Evolutionary conservation across 2,329 filamentous ascomycete species (phyloP), one percentile per base, ranked within the genome.

Genomic region (Colletotrichum chrysophilum): DNA sequence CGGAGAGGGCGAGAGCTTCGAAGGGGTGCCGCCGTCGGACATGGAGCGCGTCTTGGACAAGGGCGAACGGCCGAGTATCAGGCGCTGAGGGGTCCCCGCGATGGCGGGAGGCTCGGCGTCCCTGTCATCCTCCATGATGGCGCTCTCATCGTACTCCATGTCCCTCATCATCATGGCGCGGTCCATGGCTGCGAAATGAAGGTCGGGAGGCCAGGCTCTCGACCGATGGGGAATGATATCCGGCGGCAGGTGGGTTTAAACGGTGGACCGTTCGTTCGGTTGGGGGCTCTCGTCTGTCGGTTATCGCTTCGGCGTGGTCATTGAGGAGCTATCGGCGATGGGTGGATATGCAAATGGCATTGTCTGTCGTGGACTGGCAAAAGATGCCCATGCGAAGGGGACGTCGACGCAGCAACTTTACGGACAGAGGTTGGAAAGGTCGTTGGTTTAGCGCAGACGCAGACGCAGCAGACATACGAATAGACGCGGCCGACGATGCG

Each of bases 1-100:
- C 56, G 92, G 90, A 48, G 92, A 92, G 5, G 91, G 88, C 7
- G 90, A 91, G 21, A 92, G 84, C 78, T 89, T 87, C 28, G 87
- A 87, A 76, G 89, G 91, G 10, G 91, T 90, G 76, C 86, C 88
- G 62, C 91, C 90, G 82, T 94, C 93, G 6, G 93, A 94, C 76
- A 94, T 84, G 66, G 93, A 94, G 77, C 93, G 88, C 52, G 90
- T 87, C 83, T 91, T 93, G 71, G 85, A 82, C 74, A 86, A 80
- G 52, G 88, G 87, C 75, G 88, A 87, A 71, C 82, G 74, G 67
- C 66, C 66, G 21, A 76, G 65, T 56, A 66, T 36, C 36, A 70
- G 28, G 66, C 66, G 68, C n/a, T 76, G 75, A 62, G 75, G 73
- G 48, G 60, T 48, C 26, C n/a, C 38, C 18, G 60, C 62, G 60